A percentile compares a stretch with the other conserved stretches of the same genome.
These are phyloP conservation scores for Globisporangium mamillatum DNA, from an alignment of 352 stramenopile genomes.

Conservation along the genomic window DNA sequence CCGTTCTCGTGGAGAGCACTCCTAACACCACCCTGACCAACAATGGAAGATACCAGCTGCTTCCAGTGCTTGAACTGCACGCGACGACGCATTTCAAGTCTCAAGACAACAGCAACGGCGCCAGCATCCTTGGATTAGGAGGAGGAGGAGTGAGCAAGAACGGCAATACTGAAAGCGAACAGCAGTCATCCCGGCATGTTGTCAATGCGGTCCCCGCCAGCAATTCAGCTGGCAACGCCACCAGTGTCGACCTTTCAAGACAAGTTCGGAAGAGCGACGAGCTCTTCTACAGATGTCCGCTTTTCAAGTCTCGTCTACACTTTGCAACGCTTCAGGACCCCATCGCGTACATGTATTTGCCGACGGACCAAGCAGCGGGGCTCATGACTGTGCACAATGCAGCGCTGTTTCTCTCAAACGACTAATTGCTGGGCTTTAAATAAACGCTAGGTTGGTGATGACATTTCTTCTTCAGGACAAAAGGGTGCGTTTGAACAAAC, in stretches of 20 bases:
- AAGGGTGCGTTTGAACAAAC: no score
- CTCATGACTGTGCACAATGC: constrained; percentile 31
- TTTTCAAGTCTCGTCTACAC: constrained; percentile 32
- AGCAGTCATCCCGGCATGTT: neutral
- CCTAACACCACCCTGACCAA: neutral
- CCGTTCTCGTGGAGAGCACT: constrained; percentile 11
- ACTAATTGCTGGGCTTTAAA: constrained; percentile 1
- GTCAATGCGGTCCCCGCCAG: neutral
- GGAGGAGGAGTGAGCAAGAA: constrained; percentile 1
- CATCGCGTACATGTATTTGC: constrained; percentile 36
- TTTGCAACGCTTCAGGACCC: constrained; percentile 28
- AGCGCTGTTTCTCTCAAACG: constrained; percentile 32
- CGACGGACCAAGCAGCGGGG: constrained; percentile 24
- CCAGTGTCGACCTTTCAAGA: neutral
- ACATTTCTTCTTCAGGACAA: no score
- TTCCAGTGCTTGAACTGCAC: constrained; percentile 26
- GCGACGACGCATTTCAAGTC: constrained; percentile 30
- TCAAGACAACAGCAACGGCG: neutral
- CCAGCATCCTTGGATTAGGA: constrained; percentile 2
- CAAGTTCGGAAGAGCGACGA: constrained; percentile 1
- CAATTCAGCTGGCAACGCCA: neutral
- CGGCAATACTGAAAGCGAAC: constrained; percentile 10
- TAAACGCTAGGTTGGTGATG: neutral
- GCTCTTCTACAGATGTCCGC: constrained; percentile 41
- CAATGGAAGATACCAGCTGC: constrained; percentile 16